phyloP scores from a whole-genome alignment of 2,329 filamentous ascomycete genomes.

The Penicillium vulpinum region DNA sequence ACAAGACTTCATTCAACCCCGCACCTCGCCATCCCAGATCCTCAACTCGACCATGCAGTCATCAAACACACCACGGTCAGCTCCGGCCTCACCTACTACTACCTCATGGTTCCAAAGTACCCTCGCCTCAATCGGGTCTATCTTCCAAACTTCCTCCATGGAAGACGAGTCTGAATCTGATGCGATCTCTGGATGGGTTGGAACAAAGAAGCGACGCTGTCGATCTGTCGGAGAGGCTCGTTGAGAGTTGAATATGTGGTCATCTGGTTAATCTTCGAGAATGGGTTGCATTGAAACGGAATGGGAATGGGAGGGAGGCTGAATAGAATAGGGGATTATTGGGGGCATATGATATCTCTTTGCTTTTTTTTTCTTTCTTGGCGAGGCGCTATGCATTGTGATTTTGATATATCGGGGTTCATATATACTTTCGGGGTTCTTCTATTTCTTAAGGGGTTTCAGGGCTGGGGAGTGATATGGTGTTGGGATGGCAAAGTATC shows the following conservation, averaged over 20 bases:
- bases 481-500: not conserved
- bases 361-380: not conserved
- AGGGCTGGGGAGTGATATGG: not conserved
- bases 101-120: conserved; percentile 13
- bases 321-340: not conserved
- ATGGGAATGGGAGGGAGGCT: not conserved
- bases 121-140: conserved; percentile 10
- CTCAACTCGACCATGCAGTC: not conserved
- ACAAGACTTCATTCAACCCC: not conserved
- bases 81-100: not conserved
- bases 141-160: conserved; percentile 7
- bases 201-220: conserved; percentile 19
- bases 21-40: not conserved
- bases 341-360: not conserved
- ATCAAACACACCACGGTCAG: not conserved
- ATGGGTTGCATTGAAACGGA: not conserved
- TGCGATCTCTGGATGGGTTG: conserved; percentile 24
- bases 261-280: not conserved
- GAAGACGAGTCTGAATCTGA: conserved; percentile 16
- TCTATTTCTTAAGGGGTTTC: not conserved
- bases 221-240: conserved; percentile 22
- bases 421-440: not conserved
- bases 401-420: not conserved
- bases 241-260: not conserved
- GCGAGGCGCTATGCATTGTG: not conserved